Percentiles rank a stretch among this genome's conserved stretches.
phyloP scores from a whole-genome alignment of 306 rosid genomes.

The Vigna radiata region DNA sequence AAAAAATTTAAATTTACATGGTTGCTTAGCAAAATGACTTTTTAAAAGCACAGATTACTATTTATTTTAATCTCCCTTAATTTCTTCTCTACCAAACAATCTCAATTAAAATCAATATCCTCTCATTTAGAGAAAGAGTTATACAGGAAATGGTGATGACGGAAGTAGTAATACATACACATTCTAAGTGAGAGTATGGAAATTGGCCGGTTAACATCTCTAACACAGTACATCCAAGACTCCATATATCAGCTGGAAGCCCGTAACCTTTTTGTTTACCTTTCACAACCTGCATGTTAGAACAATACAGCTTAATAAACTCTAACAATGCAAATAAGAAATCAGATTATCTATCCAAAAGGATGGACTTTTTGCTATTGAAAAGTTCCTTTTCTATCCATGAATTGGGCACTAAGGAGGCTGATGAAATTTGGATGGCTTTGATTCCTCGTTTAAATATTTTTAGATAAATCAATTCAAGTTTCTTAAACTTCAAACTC shows the following conservation, averaged over 20 bases:
- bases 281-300: conserved; percentile 82
- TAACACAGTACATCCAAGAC: conserved; percentile 96
- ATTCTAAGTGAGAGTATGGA: conserved; percentile 73
- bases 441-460: no score
- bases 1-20: neutral
- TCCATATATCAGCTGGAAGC: conserved; percentile 96
- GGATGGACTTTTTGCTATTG: neutral
- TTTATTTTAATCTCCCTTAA: neutral
- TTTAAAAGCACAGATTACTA: neutral
- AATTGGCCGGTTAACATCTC: conserved; percentile 83
- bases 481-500: no score
- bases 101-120: neutral
- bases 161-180: conserved; percentile 55
- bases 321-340: conserved; percentile 9
- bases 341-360: conserved; percentile 22
- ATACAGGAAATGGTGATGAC: conserved; percentile 7
- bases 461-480: no score
- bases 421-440: neutral
- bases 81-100: no score
- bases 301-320: conserved; percentile 36
- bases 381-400: neutral
- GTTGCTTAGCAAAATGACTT: neutral
- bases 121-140: neutral
- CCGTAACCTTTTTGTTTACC: conserved; percentile 77
- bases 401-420: neutral